Conservation (phyloP, 169 alveolate genomes). For the Plasmodium vinckei region DNA sequence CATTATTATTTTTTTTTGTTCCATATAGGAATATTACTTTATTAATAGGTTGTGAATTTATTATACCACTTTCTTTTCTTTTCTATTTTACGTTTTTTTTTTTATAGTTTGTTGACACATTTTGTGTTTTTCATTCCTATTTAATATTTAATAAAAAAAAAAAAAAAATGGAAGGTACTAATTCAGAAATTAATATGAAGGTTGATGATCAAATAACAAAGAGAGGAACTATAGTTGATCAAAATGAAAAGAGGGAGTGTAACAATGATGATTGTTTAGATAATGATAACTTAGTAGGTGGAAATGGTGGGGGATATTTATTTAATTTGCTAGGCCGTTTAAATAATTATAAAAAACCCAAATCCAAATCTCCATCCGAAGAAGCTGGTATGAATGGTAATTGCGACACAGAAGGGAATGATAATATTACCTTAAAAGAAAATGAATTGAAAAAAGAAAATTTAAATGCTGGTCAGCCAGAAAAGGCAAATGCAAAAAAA, state of each 20-base stretch:
- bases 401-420: background rate
- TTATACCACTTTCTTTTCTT: background rate
- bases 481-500: background rate
- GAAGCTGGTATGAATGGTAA: background rate
- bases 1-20: background rate
- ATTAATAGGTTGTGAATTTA: background rate
- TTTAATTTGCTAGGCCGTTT: constrained; percentile 55
- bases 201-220: constrained; percentile 3
- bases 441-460: background rate
- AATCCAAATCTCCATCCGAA: constrained; percentile 9
- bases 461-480: background rate
- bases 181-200: constrained; percentile 7
- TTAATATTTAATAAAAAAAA: background rate
- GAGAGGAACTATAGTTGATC: background rate
- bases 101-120: background rate
- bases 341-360: constrained; percentile 29
- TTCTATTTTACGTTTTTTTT: constrained; percentile 3
- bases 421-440: background rate
- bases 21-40: constrained; percentile 1
- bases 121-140: constrained; percentile 11
- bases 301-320: constrained; percentile 23
- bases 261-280: background rate
- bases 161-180: constrained; percentile 17
- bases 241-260: constrained; percentile 11
- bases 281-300: background rate